These are phyloP conservation scores for Cymbomonas tetramitiformis DNA, from an alignment of 139 green algal genomes.

Conservation along the genomic window DNA sequence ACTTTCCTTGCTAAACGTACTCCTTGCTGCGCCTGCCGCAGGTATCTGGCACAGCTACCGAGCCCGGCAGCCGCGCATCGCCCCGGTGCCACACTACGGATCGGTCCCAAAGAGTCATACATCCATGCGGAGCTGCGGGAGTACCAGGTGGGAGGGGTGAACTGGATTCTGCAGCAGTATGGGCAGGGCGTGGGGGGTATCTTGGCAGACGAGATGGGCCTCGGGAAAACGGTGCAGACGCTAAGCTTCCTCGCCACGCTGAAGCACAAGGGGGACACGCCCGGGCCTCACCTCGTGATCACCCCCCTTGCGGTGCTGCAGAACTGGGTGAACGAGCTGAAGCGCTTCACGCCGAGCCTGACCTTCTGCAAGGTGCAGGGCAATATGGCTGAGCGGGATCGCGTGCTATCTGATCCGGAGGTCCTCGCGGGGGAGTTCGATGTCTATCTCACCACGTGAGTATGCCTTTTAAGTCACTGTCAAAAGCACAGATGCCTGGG, in stretches of 20 bases:
- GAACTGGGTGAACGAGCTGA: slow-evolving; percentile 15
- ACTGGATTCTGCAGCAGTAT: slow-evolving; percentile 39
- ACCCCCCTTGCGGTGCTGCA: slow-evolving; percentile 30
- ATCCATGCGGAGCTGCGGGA: slow-evolving; percentile 25
- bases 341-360: slow-evolving; percentile 11
- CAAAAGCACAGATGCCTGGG: neutral
- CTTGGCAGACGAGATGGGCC: slow-evolving; percentile 52
- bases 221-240: slow-evolving; percentile 46
- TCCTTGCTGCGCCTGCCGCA: too few relatives aligned
- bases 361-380: slow-evolving; percentile 24
- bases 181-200: slow-evolving; percentile 42
- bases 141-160: slow-evolving; percentile 60
- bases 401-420: slow-evolving; percentile 7
- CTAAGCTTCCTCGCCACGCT: slow-evolving; percentile 39
- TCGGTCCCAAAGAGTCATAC: neutral
- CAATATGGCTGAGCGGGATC: slow-evolving; percentile 17
- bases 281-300: slow-evolving; percentile 32
- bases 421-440: slow-evolving; percentile 40
- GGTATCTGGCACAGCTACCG: too few relatives aligned
- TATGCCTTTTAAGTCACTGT: too few relatives aligned
- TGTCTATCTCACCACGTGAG: slow-evolving; percentile 49
- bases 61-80: too few relatives aligned
- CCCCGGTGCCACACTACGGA: too few relatives aligned
- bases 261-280: slow-evolving; percentile 6
- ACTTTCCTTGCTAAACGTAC: too few relatives aligned